These are phyloP conservation scores for Colletotrichum eremochloae DNA, from an alignment of 2,329 filamentous ascomycete genomes.

Conservation along the genomic window DNA sequence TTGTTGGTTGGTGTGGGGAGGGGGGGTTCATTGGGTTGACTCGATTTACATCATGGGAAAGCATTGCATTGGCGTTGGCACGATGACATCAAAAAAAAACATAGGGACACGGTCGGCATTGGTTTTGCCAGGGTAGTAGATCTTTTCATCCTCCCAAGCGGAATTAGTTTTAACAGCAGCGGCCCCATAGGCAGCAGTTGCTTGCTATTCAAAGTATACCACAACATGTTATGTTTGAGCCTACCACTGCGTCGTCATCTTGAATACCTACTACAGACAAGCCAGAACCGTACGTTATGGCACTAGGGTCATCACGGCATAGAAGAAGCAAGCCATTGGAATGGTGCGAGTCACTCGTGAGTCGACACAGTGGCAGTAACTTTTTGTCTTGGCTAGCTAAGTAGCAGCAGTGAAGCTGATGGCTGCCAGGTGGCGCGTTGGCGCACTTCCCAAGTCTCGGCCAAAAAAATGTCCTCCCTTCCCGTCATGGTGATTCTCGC, in stretches of 20 bases:
- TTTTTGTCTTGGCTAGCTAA: constrained; percentile 40
- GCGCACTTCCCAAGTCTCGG: constrained; percentile 30
- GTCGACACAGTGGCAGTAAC: constrained; percentile 17
- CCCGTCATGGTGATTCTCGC: constrained; percentile 22
- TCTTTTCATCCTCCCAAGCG: constrained; percentile 24
- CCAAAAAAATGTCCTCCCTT: constrained; percentile 24
- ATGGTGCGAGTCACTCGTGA: background rate
- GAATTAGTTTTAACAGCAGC: constrained; percentile 1
- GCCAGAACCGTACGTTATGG: too few relatives aligned
- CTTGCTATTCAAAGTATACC: constrained; percentile 15
- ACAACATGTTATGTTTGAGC: constrained; percentile 6
- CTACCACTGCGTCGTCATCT: too few relatives aligned
- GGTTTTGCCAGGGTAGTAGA: constrained; percentile 22
- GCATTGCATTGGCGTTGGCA: constrained; percentile 42
- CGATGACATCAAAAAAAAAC: constrained; percentile 6
- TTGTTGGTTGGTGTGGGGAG: background rate
- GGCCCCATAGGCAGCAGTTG: background rate
- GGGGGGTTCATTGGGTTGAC: constrained; percentile 1
- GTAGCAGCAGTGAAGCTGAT: constrained; percentile 21
- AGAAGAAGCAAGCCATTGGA: background rate
- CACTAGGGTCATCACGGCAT: background rate
- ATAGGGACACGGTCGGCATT: constrained; percentile 20
- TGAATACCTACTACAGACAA: background rate
- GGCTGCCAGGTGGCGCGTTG: constrained; percentile 22
- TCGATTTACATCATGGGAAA: constrained; percentile 35